These are phyloP conservation scores for Datisca glomerata DNA, from an alignment of 306 rosid species.

Conservation along the genomic window DNA sequence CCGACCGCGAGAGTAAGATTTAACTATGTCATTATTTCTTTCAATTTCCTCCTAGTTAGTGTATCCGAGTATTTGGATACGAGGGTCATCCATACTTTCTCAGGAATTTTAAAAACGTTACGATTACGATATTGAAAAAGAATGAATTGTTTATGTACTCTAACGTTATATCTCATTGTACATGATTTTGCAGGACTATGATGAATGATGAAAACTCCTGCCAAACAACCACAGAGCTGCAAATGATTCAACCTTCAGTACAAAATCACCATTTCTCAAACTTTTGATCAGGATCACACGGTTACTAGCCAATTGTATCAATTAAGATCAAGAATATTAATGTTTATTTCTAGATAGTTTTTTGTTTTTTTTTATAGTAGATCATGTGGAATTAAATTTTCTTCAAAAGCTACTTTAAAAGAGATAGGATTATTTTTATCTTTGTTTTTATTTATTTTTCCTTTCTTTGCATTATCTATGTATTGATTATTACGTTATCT, in stretches of 20 bases:
- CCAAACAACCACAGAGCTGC: constrained; percentile 73
- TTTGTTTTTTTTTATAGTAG: not conserved
- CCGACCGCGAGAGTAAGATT: constrained; percentile 70
- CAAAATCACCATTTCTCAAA: constrained; percentile 42
- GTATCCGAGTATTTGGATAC: no score
- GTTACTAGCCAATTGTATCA: not conserved
- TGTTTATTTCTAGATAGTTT: not conserved
- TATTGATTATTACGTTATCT: no score
- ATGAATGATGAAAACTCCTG: constrained; percentile 56
- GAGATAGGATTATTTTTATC: not conserved
- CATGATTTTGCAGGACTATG: constrained; percentile 27
- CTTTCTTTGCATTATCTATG: no score
- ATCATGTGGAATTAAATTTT: not conserved
- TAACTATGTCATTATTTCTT: not conserved
- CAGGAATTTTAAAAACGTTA: not conserved
- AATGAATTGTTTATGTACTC: not conserved
- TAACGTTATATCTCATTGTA: not conserved
- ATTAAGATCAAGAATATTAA: no score
- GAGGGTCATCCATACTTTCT: no score
- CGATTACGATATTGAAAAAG: not conserved
- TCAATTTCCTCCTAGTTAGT: not conserved
- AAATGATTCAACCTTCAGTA: constrained; percentile 52
- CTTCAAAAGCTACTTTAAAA: no score
- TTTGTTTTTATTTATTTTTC: not conserved
- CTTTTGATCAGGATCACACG: constrained; percentile 27